These are phyloP conservation scores for Globisporangium nagaii DNA, from an alignment of 352 stramenopile genomes.

Conservation along the genomic window DNA sequence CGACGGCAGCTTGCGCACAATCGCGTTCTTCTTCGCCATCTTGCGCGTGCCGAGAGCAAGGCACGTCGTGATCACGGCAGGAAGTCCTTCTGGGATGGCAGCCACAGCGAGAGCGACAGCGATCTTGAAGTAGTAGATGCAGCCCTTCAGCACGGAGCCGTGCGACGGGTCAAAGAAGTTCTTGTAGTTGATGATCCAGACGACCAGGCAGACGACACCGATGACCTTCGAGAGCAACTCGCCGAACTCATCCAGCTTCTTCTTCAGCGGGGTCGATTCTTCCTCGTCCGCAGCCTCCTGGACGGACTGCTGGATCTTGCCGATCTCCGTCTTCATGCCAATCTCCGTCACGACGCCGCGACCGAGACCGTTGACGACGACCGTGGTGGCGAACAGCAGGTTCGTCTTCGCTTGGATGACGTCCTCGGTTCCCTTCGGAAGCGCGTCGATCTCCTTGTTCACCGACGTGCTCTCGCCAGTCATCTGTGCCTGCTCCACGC, in stretches of 20 bases:
- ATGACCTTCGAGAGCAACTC: slow-evolving; percentile 96
- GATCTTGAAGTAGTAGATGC: slow-evolving; percentile 99
- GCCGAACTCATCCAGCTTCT: slow-evolving; percentile 99
- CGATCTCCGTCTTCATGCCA: slow-evolving; percentile 98
- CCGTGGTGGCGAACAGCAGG: slow-evolving; percentile 97
- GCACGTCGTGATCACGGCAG: slow-evolving; percentile 97
- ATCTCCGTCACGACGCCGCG: slow-evolving; percentile 93
- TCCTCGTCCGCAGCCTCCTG: slow-evolving; percentile 91
- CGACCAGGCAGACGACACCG: slow-evolving; percentile 94
- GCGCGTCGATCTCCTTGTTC: slow-evolving; percentile 87
- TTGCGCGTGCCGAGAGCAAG: slow-evolving; percentile 92
- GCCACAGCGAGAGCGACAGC: slow-evolving; percentile 97
- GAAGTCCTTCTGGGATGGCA: slow-evolving; percentile 98
- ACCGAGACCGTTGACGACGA: slow-evolving; percentile 95
- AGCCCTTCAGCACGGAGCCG: slow-evolving; percentile 91
- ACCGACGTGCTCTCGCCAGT: slow-evolving; percentile 95
- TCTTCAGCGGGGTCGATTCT: slow-evolving; percentile 94
- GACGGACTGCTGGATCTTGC: slow-evolving; percentile 94
- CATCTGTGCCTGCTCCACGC: slow-evolving; percentile 95
- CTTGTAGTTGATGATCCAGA: slow-evolving; percentile 97
- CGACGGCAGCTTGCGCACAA: slow-evolving; percentile 97
- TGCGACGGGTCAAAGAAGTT: slow-evolving; percentile 93
- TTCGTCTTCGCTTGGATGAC: slow-evolving; percentile 92
- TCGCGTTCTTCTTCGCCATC: slow-evolving; percentile 98
- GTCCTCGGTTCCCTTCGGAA: slow-evolving; percentile 60